phyloP scores from a whole-genome alignment of 306 rosid species.

The Rosa chinensis region DNA sequence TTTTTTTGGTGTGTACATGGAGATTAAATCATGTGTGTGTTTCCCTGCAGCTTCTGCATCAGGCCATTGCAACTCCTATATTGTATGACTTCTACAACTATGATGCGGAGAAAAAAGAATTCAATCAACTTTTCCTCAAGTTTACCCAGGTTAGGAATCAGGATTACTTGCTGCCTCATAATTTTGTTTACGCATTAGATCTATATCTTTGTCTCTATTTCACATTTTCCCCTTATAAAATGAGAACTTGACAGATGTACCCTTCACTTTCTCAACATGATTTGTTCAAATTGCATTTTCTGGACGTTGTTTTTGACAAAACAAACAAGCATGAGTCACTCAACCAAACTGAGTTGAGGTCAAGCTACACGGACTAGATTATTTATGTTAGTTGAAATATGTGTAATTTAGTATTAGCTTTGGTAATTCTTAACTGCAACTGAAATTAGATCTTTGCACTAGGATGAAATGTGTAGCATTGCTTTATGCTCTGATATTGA shows the following conservation, averaged over 20 bases:
- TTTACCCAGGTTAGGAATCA: conserved; percentile 54
- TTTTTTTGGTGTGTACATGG: neutral
- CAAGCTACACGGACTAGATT: neutral
- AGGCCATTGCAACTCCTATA: conserved; percentile 49
- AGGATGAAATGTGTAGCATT: neutral
- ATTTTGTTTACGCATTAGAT: neutral
- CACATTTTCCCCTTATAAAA: neutral
- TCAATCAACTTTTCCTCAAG: conserved; percentile 52
- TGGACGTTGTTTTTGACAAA: neutral
- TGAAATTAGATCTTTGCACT: neutral
- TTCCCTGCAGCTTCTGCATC: conserved; percentile 57
- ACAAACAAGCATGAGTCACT: neutral
- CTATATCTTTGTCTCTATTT: neutral
- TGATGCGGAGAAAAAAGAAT: conserved; percentile 55
- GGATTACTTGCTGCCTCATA: neutral
- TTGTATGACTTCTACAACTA: conserved; percentile 72
- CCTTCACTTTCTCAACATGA: neutral
- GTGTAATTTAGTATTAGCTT: neutral
- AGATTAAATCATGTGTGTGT: neutral
- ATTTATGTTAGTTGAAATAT: neutral
- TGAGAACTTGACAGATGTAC: neutral
- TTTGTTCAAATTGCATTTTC: neutral
- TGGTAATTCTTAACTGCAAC: neutral
- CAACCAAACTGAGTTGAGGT: neutral
- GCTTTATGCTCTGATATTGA: neutral